Percentiles rank a stretch among this genome's conserved stretches.
Conservation (phyloP, 192 early-diverging fungal genomes). For the Coemansia sp. region DNA sequence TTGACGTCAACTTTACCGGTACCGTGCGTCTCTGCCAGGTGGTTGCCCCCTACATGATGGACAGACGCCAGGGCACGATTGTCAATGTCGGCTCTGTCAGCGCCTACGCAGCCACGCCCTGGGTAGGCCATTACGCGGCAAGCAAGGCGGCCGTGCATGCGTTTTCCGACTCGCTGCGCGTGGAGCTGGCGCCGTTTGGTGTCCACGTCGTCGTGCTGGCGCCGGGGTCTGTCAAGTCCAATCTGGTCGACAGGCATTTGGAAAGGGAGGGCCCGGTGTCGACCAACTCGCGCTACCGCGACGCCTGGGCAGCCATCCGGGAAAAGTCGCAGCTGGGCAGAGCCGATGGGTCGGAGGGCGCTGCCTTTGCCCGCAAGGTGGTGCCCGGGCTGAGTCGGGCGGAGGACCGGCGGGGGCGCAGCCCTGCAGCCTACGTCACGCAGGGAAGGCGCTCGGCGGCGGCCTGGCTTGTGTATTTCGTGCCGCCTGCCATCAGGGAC, state of each 20-base stretch:
- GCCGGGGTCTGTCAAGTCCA: slow-evolving; percentile 62
- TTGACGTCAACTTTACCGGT: slow-evolving; percentile 68
- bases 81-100: slow-evolving; percentile 67
- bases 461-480: slow-evolving; percentile 49
- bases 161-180: slow-evolving; percentile 58
- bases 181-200: slow-evolving; percentile 63
- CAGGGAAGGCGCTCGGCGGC: slow-evolving; percentile 45
- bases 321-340: slow-evolving; percentile 51
- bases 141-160: slow-evolving; percentile 65
- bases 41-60: slow-evolving; percentile 59
- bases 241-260: slow-evolving; percentile 52
- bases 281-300: slow-evolving; percentile 37
- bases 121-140: slow-evolving; percentile 56
- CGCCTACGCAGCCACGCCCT: slow-evolving; percentile 60
- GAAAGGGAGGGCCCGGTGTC: slow-evolving; percentile 25
- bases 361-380: slow-evolving; percentile 56
- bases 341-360: slow-evolving; percentile 45
- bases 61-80: slow-evolving; percentile 50
- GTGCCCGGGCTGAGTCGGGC: slow-evolving; percentile 46
- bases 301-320: slow-evolving; percentile 43
- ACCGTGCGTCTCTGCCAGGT: slow-evolving; percentile 49
- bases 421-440: slow-evolving; percentile 55
- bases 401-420: slow-evolving; percentile 28
- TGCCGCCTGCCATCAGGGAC: slow-evolving; percentile 52
- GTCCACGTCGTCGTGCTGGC: slow-evolving; percentile 57